phyloP scores from a whole-genome alignment of 192 early-diverging fungal species.

The Linnemannia zychae region DNA sequence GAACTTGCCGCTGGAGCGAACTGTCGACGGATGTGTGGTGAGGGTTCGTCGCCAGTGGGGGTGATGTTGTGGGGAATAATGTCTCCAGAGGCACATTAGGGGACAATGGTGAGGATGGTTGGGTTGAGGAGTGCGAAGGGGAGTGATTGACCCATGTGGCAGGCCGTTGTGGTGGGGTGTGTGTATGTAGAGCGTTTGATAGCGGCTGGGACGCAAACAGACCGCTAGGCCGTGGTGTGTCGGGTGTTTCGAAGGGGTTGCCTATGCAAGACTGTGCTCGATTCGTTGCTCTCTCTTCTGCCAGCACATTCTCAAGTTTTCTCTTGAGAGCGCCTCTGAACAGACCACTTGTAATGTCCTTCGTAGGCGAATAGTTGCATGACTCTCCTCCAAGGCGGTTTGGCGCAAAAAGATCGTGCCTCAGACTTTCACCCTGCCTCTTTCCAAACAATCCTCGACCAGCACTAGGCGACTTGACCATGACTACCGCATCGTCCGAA shows the following conservation, averaged over 20 bases:
- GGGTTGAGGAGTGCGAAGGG: not conserved
- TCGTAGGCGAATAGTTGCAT: not conserved
- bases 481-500: constrained; percentile 26
- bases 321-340: constrained; percentile 19
- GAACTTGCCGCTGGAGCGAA: not conserved
- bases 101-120: not conserved
- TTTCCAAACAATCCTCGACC: constrained; percentile 34
- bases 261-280: not conserved
- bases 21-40: not conserved
- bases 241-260: not conserved
- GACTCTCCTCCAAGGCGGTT: not conserved
- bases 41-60: not conserved
- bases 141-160: not conserved
- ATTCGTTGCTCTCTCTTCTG: constrained; percentile 12
- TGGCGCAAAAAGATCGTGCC: not conserved
- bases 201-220: not conserved
- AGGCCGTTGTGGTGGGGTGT: not conserved
- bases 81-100: not conserved
- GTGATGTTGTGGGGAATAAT: not conserved
- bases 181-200: not conserved
- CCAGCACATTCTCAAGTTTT: constrained; percentile 23
- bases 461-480: constrained; percentile 47
- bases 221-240: not conserved
- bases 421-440: constrained; percentile 1
- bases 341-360: not conserved